Percentiles rank a stretch among this genome's conserved stretches.
phyloP scores from a whole-genome alignment of 805 yeast genomes.

The Komagataella pastoris region DNA sequence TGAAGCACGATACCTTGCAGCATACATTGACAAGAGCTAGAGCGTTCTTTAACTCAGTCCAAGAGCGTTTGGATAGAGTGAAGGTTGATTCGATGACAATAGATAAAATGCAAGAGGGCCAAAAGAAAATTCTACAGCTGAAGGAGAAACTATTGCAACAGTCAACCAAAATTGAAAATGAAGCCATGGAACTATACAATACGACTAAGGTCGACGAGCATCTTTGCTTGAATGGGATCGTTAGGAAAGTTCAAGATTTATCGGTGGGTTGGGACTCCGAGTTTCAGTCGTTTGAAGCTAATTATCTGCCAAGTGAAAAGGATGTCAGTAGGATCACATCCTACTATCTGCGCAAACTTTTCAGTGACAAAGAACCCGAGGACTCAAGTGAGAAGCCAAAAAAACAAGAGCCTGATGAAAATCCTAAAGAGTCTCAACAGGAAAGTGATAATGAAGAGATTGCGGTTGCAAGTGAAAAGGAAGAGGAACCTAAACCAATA shows the following conservation, averaged over 20 bases:
- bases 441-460: neutral
- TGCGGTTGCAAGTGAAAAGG: slow-evolving; percentile 6
- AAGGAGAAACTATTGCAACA: slow-evolving; percentile 41
- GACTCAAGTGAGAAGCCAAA: slow-evolving; percentile 8
- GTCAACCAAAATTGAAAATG: slow-evolving; percentile 24
- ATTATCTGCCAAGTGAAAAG: slow-evolving; percentile 79
- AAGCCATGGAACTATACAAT: slow-evolving; percentile 39
- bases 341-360: slow-evolving; percentile 65
- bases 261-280: slow-evolving; percentile 84
- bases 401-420: slow-evolving; percentile 10
- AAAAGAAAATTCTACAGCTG: slow-evolving; percentile 40
- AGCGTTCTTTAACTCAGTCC: slow-evolving; percentile 60
- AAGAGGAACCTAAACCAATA: slow-evolving; percentile 2
- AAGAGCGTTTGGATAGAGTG: slow-evolving; percentile 60
- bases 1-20: slow-evolving; percentile 51
- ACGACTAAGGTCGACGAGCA: slow-evolving; percentile 50
- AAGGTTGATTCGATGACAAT: slow-evolving; percentile 61
- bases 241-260: slow-evolving; percentile 62
- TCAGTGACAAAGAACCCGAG: slow-evolving; percentile 32
- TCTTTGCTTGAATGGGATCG: slow-evolving; percentile 52
- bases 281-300: slow-evolving; percentile 65
- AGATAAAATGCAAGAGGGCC: slow-evolving; percentile 63
- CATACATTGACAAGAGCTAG: slow-evolving; percentile 38
- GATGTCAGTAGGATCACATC: slow-evolving; percentile 88
- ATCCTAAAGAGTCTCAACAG: neutral